Base-by-base conservation (phyloP, 345 rosid species). In the Moricandia moricandioides region DNA sequence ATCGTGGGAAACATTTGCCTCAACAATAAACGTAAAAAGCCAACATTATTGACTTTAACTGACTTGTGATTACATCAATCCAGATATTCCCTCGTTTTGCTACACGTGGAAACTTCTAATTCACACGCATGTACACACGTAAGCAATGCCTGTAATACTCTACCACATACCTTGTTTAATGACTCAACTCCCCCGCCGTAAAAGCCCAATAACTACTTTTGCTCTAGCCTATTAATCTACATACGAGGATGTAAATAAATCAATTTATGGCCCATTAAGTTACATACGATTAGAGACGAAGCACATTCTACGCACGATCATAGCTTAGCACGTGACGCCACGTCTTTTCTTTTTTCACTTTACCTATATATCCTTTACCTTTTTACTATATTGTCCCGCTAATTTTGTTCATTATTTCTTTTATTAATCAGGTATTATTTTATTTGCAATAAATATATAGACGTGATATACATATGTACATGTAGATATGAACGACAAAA, bases 261-360 rank as follows among this genome's bases (percentile, higher is more conserved):
- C 37, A 33, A 7, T 33, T 1, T 33, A 33, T 33, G 37, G 37
- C 37, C 37, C 37, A 33, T 33, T 33, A 33, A 33, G 37, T 33
- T 33, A 33, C 37, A 33, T 6, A 33, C 17, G 52, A n/a, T 45
- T 45, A 45, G 8, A 49, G 30, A 70, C 33, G n/a, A 64, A 57
- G 16, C 40, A 58, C 67, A 69, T 78, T 49, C 67, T 18, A 5
- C 33, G 76, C 76, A 71, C 81, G 72, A 78, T 78, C 81, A 72
- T 17, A 70, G 24, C 39, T 17, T 14, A 49, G 69, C 81, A 78
- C 77, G 69, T 72, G 81, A 59, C 6, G 72, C 77, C 77, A 72
- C 77, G 81, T 78, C 77, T 66, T 58, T 14, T 70, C 3, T 31
- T 64, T 43, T 62, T 43, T 43, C 54, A 18, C 10, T 70, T 26